Conservation (phyloP, 352 stramenopile genomes). For the Globisporangium camurandrum region DNA sequence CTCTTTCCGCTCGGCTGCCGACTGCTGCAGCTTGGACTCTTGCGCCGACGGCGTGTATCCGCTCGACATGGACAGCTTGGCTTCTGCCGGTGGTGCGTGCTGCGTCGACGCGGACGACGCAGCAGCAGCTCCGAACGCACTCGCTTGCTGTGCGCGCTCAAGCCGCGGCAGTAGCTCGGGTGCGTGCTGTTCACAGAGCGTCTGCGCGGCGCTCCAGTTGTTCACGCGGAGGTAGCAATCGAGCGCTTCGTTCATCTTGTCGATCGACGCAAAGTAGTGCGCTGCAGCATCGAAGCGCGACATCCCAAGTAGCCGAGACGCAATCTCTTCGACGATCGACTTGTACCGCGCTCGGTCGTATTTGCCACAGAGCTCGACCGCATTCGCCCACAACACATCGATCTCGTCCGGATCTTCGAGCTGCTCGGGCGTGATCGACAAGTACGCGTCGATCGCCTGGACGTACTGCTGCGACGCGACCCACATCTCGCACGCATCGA, state of each 20-base stretch:
- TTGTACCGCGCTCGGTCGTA: constrained; percentile 85
- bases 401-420: constrained; percentile 56
- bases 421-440: constrained; percentile 75
- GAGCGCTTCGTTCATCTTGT: constrained; percentile 90
- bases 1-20: constrained; percentile 41
- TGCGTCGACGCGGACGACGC: constrained; percentile 20
- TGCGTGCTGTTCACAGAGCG: constrained; percentile 71
- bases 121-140: constrained; percentile 48
- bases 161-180: constrained; percentile 72
- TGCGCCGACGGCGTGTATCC: constrained; percentile 42
- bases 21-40: constrained; percentile 37
- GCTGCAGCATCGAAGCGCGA: constrained; percentile 83
- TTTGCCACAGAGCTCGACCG: constrained; percentile 84
- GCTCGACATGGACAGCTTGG: constrained; percentile 28
- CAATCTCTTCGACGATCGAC: constrained; percentile 86
- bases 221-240: constrained; percentile 77
- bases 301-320: constrained; percentile 70
- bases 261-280: constrained; percentile 83
- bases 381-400: constrained; percentile 85
- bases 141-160: constrained; percentile 76
- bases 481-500: constrained; percentile 84
- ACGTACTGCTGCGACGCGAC: constrained; percentile 86
- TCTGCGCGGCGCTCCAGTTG: constrained; percentile 70
- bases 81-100: constrained; percentile 29
- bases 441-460: constrained; percentile 89